Conservation (phyloP, 2,329 filamentous ascomycete species). For the Talaromyces sp. region DNA sequence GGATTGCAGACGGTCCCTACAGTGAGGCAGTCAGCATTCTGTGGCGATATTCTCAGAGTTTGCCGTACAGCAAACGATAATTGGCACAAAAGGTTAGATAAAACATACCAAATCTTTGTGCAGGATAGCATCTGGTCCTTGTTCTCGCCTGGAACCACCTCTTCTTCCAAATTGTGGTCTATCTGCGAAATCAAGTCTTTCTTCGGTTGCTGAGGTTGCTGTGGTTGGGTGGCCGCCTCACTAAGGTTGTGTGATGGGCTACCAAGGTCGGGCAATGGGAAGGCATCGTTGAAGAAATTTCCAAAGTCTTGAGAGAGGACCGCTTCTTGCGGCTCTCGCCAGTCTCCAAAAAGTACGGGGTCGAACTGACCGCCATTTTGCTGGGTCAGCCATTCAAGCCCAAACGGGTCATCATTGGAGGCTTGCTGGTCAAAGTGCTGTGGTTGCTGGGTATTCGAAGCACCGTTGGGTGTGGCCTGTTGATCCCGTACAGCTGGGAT, state of each 20-base stretch:
- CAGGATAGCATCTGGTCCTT: constrained; percentile 73
- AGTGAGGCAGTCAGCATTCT: constrained; percentile 47
- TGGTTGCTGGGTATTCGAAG: constrained; percentile 35
- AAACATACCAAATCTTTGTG: constrained; percentile 87
- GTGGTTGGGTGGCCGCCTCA: constrained; percentile 35
- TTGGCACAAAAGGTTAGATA: too few species aligned
- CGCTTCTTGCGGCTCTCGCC: constrained; percentile 85
- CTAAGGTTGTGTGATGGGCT: constrained; percentile 72
- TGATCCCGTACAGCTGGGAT: constrained; percentile 41
- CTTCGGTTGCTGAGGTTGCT: constrained; percentile 53
- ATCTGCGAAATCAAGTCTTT: constrained; percentile 77
- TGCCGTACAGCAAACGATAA: too few species aligned
- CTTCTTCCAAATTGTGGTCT: constrained; percentile 67
- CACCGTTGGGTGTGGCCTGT: constrained; percentile 31
- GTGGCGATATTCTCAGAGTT: not conserved
- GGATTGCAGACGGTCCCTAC: constrained; percentile 84
- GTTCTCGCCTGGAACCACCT: constrained; percentile 66
- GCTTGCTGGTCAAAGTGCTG: constrained; percentile 26
- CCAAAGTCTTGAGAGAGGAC: constrained; percentile 74
- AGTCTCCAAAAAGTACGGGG: constrained; percentile 86
- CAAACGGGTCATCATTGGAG: constrained; percentile 23
- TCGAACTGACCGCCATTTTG: constrained; percentile 88
- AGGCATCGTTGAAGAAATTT: constrained; percentile 73
- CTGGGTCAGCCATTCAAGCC: constrained; percentile 70
- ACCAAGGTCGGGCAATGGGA: constrained; percentile 74